Percentiles rank a stretch among this genome's conserved stretches.
These are phyloP conservation scores for Starmerella vaccinii DNA, from an alignment of 805 yeast genomes.

Conservation along the genomic window DNA sequence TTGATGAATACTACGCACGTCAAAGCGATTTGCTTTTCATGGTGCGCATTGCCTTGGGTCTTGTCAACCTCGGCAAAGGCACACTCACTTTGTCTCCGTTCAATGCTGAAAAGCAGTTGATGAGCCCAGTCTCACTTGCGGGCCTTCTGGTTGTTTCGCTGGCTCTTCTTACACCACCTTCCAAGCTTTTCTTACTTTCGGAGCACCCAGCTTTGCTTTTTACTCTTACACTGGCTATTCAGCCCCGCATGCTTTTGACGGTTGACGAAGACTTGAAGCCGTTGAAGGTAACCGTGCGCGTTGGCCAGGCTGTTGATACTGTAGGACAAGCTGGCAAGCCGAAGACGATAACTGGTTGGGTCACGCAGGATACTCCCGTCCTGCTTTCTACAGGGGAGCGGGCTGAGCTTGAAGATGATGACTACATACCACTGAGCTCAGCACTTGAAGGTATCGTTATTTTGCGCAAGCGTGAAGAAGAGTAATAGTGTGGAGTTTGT, in stretches of 20 bases:
- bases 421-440: conserved; percentile 70
- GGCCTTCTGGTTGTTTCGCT: conserved; percentile 76
- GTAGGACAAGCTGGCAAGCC: conserved; percentile 99
- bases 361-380: conserved; percentile 96
- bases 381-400: conserved; percentile 86
- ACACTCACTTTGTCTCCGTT: conserved; percentile 82
- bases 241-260: conserved; percentile 87
- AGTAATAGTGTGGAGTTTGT: neutral
- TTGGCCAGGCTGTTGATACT: conserved; percentile 97
- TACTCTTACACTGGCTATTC: conserved; percentile 76
- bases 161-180: conserved; percentile 66
- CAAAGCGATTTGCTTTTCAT: conserved; percentile 84
- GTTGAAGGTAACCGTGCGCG: conserved; percentile 89
- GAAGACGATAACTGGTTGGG: conserved; percentile 98
- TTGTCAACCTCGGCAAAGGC: conserved; percentile 93
- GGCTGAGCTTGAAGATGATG: conserved; percentile 93
- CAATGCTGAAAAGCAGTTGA: conserved; percentile 74
- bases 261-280: conserved; percentile 87
- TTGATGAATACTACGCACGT: conserved; percentile 84
- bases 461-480: conserved; percentile 45
- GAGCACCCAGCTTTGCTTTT: conserved; percentile 68
- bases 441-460: conserved; percentile 90
- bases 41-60: conserved; percentile 91
- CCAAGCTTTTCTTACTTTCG: conserved; percentile 61
- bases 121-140: conserved; percentile 83